phyloP scores from a whole-genome alignment of 2,329 filamentous ascomycete species.

The Aspergillus udagawae region DNA sequence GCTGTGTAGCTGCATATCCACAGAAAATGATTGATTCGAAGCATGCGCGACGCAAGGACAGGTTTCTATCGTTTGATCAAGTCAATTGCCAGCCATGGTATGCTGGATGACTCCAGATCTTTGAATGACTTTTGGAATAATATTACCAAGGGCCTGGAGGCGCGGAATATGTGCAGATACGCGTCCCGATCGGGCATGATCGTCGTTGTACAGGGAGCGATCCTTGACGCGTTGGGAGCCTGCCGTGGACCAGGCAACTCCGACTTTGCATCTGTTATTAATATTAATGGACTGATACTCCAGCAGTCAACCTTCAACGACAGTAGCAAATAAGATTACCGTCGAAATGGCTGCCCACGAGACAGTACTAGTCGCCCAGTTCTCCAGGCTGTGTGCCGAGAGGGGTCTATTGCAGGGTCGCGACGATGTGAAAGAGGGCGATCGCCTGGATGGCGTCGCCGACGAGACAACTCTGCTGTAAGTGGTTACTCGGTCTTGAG shows the following conservation, averaged over 20 bases:
- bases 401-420: slow-evolving; percentile 9
- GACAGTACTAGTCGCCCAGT: not conserved
- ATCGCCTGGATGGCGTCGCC: slow-evolving; percentile 12
- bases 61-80: no score
- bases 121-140: no score
- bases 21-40: no score
- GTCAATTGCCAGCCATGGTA: no score
- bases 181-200: not conserved
- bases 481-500: not conserved
- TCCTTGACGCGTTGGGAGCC: no score
- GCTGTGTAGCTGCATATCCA: no score
- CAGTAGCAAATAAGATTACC: not conserved
- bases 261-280: not conserved
- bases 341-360: not conserved
- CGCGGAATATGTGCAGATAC: no score
- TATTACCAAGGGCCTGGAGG: no score
- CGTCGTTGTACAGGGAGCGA: not conserved
- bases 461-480: slow-evolving; percentile 18
- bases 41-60: no score
- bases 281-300: not conserved
- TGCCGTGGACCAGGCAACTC: not conserved
- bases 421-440: slow-evolving; percentile 7
- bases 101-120: no score
- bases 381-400: slow-evolving; percentile 1
- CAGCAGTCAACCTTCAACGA: not conserved